Base-by-base conservation (phyloP, 345 rosid genomes). In the Anacardium occidentale region DNA sequence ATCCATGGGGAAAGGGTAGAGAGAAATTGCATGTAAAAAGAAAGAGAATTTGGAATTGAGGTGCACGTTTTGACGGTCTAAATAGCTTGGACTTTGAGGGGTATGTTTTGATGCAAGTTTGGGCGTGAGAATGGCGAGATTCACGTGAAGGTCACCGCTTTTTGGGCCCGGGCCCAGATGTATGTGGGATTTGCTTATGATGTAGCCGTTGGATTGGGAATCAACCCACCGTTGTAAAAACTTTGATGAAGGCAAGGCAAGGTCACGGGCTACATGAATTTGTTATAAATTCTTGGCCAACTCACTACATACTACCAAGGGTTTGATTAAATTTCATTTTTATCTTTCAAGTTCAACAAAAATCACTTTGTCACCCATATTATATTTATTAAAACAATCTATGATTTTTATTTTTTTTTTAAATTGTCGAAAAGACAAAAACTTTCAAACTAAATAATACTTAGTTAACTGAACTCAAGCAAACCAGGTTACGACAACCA, bases 111-210 rank as follows among this genome's bases (percentile, higher is more conserved):
- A 20, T 24, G 67, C 18, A 54, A 7, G 37, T 34, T 34, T 32
- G 68, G 60, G 69, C 70, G 67, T 68, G 79, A 55, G 50, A 44
- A 7, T 64, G 58, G 74, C 70, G 79, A 52, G 80, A 44, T 83
- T 87, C 94, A 76, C 81, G 84, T 85, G 92, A 81, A 74, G 14
- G 22, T 74, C 90, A 85, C 90, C 87, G 88, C 75, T 48, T 15
- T 74, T 20, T 64, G 58, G 72, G 76, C 51, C 34, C 11, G 12
- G 37, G 25, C 51, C 6, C 8, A 50, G 18, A 11, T 5, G 17
- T 57, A 24, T 18, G n/a, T 10, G 5, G 64, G 73, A 24, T 6
- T 15, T 20, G 15, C 37, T 26, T 20, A 17, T 56, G 68, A 29
- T 59, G 0, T 72, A 66, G 77, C 77, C 85, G 82, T 80, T 66